Evolutionary conservation across 2,329 filamentous ascomycete genomes (phyloP).

Genomic region (Botryosphaeria dothidea): DNA sequence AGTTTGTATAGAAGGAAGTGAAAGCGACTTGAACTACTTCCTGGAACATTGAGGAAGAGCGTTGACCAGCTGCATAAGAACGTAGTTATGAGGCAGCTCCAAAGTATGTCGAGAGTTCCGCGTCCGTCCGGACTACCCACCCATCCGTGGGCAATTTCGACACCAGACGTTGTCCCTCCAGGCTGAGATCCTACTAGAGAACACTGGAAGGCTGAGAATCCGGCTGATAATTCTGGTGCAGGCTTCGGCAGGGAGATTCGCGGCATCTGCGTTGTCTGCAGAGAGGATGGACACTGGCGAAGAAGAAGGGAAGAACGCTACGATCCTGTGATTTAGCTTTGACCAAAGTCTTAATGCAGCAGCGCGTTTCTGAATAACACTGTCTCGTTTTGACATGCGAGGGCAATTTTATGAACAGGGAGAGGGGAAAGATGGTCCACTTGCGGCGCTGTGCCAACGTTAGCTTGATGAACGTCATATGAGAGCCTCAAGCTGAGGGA

Average conservation of each 20-base stretch:
- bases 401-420: too few relatives aligned
- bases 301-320: not conserved
- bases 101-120: slow-evolving; percentile 35
- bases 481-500: not conserved
- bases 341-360: not conserved
- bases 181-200: not conserved
- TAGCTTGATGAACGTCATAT: not conserved
- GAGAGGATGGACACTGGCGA: not conserved
- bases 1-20: slow-evolving; percentile 29
- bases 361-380: not conserved
- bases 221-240: not conserved
- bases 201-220: not conserved
- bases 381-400: not conserved
- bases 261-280: not conserved
- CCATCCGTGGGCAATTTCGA: slow-evolving; percentile 27
- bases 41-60: slow-evolving; percentile 37
- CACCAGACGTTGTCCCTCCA: not conserved
- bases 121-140: slow-evolving; percentile 30
- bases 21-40: slow-evolving; percentile 25
- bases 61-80: slow-evolving; percentile 39
- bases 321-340: not conserved
- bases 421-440: not conserved
- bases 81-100: slow-evolving; percentile 34
- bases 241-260: not conserved
- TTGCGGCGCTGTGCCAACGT: not conserved